A percentile compares a stretch with the other conserved stretches of the same genome.
phyloP scores from a whole-genome alignment of 768 basidiomycete species.

The Tulasnella sp. region DNA sequence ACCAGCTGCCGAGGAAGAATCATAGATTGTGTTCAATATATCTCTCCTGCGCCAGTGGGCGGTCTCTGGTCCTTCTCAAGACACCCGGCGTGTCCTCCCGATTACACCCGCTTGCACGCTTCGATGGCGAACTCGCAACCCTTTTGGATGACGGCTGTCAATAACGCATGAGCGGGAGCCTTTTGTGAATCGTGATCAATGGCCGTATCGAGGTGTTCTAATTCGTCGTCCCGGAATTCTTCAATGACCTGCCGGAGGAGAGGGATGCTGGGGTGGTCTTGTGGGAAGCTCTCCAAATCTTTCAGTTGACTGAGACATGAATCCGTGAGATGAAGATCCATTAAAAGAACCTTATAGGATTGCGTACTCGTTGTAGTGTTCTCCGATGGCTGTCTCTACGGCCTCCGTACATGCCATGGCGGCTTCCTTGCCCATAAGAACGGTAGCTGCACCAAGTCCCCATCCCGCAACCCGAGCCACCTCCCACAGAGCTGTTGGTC shows the following conservation, averaged over 20 bases:
- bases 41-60: background rate
- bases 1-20: conserved; percentile 19
- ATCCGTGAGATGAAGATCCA: background rate
- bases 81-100: background rate
- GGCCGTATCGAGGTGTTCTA: conserved; percentile 87
- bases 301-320: conserved; percentile 58
- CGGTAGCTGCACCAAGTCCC: conserved; percentile 74
- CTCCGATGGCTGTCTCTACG: conserved; percentile 94
- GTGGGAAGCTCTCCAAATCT: conserved; percentile 50
- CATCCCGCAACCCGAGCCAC: conserved; percentile 82
- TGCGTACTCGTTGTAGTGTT: conserved; percentile 91
- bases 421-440: conserved; percentile 79
- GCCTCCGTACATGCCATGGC: conserved; percentile 99
- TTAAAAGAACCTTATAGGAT: conserved; percentile 25
- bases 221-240: conserved; percentile 89
- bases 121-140: conserved; percentile 89
- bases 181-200: conserved; percentile 79
- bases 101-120: conserved; percentile 68
- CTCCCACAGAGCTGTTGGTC: conserved; percentile 75
- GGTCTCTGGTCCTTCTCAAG: background rate
- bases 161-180: conserved; percentile 81
- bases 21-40: conserved; percentile 14
- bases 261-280: conserved; percentile 66
- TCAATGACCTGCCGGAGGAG: conserved; percentile 57
- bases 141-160: conserved; percentile 72